phyloP scores from a whole-genome alignment of 306 rosid genomes.

The Cicer judaicum region DNA sequence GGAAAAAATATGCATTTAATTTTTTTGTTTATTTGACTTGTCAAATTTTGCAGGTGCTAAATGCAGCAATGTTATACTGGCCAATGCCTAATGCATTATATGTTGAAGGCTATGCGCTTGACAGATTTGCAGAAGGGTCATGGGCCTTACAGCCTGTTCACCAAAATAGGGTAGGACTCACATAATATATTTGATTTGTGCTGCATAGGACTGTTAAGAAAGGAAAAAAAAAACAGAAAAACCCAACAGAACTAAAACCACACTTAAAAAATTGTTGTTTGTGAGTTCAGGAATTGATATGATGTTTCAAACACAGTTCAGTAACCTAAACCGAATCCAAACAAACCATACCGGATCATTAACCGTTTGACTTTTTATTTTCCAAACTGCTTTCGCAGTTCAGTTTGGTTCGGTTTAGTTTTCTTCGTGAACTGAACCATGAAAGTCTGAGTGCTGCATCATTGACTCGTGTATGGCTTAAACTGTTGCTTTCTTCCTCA shows the following conservation, averaged over 20 bases:
- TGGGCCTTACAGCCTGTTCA: slow-evolving; percentile 92
- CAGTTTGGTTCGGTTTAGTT: no score
- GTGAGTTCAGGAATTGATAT: no score
- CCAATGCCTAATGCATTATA: slow-evolving; percentile 79
- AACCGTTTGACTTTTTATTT: no score
- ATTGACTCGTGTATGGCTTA: slow-evolving; percentile 4
- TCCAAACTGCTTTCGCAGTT: no score
- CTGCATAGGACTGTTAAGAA: no score
- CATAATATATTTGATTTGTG: background rate
- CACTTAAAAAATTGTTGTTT: no score
- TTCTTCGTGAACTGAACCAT: no score
- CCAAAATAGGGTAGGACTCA: slow-evolving; percentile 69
- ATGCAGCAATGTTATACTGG: slow-evolving; percentile 96
- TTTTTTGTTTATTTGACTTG: slow-evolving; percentile 20
- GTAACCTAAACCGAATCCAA: no score
- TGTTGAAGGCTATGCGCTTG: slow-evolving; percentile 94
- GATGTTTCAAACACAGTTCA: no score
- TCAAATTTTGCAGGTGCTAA: slow-evolving; percentile 70
- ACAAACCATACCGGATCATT: no score
- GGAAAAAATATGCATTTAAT: slow-evolving; percentile 19
- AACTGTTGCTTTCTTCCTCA: slow-evolving; percentile 19
- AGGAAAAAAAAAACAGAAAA: no score
- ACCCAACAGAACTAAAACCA: no score
- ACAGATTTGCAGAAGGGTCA: slow-evolving; percentile 82
- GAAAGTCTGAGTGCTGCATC: background rate